These are phyloP conservation scores for Anastatica hierochuntica DNA, from an alignment of 345 rosid species.

Conservation along the genomic window DNA sequence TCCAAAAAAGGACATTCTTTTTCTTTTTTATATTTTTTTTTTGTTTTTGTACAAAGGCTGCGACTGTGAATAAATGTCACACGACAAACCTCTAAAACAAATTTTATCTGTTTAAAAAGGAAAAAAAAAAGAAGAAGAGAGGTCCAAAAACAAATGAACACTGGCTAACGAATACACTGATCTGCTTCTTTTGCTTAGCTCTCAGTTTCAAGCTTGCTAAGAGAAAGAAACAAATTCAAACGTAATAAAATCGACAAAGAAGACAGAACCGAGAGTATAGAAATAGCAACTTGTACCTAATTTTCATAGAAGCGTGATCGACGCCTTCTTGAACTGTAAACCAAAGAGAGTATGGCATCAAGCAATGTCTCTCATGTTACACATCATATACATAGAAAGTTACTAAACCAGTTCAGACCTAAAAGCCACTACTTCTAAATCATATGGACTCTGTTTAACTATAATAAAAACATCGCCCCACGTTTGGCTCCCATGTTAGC, in stretches of 20 bases:
- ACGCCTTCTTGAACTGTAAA: conserved; percentile 62
- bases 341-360: neutral
- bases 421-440: no score
- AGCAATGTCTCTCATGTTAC: neutral
- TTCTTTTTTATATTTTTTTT: neutral
- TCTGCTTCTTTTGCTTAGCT: conserved; percentile 7
- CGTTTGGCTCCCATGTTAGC: no score
- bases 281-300: conserved; percentile 30
- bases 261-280: neutral
- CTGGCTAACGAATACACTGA: neutral
- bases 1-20: conserved; percentile 14
- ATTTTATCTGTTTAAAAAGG: neutral
- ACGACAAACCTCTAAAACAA: conserved; percentile 18
- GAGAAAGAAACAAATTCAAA: neutral
- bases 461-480: no score
- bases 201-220: neutral
- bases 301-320: conserved; percentile 65
- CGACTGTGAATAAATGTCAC: conserved; percentile 16
- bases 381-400: no score
- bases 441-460: no score
- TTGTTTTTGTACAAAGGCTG: conserved; percentile 26
- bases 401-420: no score
- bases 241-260: neutral
- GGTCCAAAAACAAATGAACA: no score
- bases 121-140: no score